A percentile compares a stretch with the other conserved stretches of the same genome.
phyloP scores from a whole-genome alignment of 2,329 filamentous ascomycete genomes.

The Neonectria magnoliae region DNA sequence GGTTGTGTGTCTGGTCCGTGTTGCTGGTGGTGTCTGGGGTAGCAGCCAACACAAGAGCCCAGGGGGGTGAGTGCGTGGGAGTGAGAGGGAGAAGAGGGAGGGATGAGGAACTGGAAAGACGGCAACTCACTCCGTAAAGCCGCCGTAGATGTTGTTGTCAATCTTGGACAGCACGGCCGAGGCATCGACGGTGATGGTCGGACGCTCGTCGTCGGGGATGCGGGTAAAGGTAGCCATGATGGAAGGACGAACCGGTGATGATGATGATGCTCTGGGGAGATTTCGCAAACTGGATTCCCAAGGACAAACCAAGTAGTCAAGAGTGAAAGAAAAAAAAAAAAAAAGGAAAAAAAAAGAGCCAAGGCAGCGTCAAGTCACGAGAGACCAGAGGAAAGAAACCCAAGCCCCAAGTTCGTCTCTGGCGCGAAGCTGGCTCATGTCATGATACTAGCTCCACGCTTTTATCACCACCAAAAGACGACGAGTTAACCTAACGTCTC shows the following conservation, averaged over 20 bases:
- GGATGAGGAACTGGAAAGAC: neutral
- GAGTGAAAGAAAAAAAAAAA: neutral
- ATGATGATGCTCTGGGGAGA: neutral
- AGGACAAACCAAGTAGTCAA: neutral
- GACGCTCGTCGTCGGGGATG: constrained; percentile 67
- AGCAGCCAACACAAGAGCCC: neutral
- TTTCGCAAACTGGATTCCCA: neutral
- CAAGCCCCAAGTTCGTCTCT: too few relatives aligned
- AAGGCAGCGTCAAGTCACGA: neutral
- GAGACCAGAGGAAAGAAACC: neutral
- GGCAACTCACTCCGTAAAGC: constrained; percentile 78
- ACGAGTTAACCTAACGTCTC: too few relatives aligned
- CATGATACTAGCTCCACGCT: neutral
- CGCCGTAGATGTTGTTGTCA: constrained; percentile 83
- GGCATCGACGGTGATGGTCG: constrained; percentile 73
- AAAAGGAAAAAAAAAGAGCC: neutral
- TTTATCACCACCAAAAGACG: neutral
- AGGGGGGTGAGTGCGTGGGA: neutral
- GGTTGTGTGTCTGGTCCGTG: neutral
- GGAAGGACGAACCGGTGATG: neutral
- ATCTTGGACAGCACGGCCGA: constrained; percentile 75
- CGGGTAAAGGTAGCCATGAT: constrained; percentile 80
- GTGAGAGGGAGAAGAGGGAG: neutral
- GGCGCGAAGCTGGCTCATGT: neutral
- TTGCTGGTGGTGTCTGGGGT: constrained; percentile 4